Conservation (phyloP, 2,329 filamentous ascomycete species). For the Salinomyces thailandicus region DNA sequence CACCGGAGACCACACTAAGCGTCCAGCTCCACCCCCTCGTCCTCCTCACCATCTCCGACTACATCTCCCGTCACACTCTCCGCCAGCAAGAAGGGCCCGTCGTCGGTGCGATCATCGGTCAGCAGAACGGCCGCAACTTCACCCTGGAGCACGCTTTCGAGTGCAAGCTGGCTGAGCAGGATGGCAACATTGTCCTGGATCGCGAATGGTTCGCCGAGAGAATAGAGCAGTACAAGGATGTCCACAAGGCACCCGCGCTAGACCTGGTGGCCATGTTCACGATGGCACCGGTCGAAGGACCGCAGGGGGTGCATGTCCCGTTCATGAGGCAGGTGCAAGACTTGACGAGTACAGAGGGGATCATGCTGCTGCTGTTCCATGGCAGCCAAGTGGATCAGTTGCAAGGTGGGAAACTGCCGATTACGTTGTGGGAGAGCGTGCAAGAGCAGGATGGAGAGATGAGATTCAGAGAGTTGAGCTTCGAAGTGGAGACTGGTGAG, state of each 20-base stretch:
- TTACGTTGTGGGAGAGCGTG: slow-evolving; percentile 78
- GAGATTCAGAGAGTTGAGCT: slow-evolving; percentile 73
- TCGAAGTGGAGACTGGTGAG: slow-evolving; percentile 84
- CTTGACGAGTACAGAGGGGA: slow-evolving; percentile 57
- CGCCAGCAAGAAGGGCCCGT: slow-evolving; percentile 65
- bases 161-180: slow-evolving; percentile 46
- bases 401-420: slow-evolving; percentile 68
- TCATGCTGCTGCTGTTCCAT: slow-evolving; percentile 82
- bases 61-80: slow-evolving; percentile 82
- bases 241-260: slow-evolving; percentile 73
- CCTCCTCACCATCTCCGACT: slow-evolving; percentile 91
- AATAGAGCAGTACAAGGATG: slow-evolving; percentile 78
- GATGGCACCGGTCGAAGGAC: slow-evolving; percentile 61
- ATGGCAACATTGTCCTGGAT: slow-evolving; percentile 48
- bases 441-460: slow-evolving; percentile 61
- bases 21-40: slow-evolving; percentile 86
- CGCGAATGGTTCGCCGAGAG: slow-evolving; percentile 63
- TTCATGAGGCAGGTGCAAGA: slow-evolving; percentile 61
- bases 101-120: slow-evolving; percentile 78
- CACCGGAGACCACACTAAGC: slow-evolving; percentile 62
- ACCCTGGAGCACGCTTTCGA: slow-evolving; percentile 92
- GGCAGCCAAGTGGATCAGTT: slow-evolving; percentile 46
- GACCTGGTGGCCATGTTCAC: slow-evolving; percentile 60
- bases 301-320: slow-evolving; percentile 54
- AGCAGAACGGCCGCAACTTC: slow-evolving; percentile 81